phyloP scores from a whole-genome alignment of 2,329 filamentous ascomycete species.

The Penicillium griseofulvum region DNA sequence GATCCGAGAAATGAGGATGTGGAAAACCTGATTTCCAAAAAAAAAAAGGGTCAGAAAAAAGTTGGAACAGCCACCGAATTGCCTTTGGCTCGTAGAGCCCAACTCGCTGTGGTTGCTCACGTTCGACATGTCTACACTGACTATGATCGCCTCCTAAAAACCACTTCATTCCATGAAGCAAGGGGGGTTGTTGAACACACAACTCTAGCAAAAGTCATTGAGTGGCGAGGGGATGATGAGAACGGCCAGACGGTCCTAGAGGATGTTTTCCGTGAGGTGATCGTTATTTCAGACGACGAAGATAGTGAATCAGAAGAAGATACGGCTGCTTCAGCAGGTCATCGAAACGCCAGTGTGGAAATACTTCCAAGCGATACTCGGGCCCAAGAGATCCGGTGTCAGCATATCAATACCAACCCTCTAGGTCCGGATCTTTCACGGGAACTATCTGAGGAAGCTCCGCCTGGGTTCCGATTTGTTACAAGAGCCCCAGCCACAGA shows the following conservation, averaged over 20 bases:
- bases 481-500: conserved; percentile 31
- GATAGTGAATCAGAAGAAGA: conserved; percentile 47
- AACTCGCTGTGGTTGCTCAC: conserved; percentile 61
- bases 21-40: conserved; percentile 16
- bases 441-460: conserved; percentile 36
- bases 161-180: conserved; percentile 54
- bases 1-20: background rate
- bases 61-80: conserved; percentile 58
- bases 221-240: conserved; percentile 62
- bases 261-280: conserved; percentile 62
- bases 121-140: conserved; percentile 62
- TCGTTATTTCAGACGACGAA: conserved; percentile 62
- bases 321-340: conserved; percentile 20
- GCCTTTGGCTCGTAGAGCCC: conserved; percentile 56
- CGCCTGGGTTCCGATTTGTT: conserved; percentile 39
- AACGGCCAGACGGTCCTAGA: conserved; percentile 54
- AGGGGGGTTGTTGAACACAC: conserved; percentile 55
- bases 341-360: conserved; percentile 43
- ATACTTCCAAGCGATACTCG: conserved; percentile 41
- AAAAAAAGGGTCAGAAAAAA: conserved; percentile 51
- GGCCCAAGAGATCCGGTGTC: conserved; percentile 35
- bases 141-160: conserved; percentile 58
- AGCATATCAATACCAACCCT: conserved; percentile 25
- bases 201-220: conserved; percentile 56
- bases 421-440: conserved; percentile 18